A percentile compares a stretch with the other conserved stretches of the same genome.
Evolutionary conservation across 2,329 filamentous ascomycete species (phyloP).

Genomic region (Colletotrichum gloeosporioides): DNA sequence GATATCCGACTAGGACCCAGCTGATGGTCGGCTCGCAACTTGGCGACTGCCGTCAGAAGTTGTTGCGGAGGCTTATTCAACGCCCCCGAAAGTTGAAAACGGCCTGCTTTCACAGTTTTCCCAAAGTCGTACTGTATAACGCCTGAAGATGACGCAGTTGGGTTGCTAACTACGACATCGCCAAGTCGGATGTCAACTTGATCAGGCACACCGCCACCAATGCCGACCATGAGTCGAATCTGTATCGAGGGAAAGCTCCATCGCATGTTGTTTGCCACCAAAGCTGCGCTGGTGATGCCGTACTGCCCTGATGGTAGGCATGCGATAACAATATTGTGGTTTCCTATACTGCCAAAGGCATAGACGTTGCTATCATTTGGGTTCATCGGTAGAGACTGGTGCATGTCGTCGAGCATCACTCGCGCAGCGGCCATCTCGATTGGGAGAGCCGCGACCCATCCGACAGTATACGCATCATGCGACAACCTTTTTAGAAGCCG

Average conservation of each 20-base stretch:
- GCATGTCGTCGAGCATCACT: conserved; percentile 23
- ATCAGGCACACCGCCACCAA: conserved; percentile 28
- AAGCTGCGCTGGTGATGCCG: background rate
- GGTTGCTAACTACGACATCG: conserved; percentile 20
- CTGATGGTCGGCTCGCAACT: background rate
- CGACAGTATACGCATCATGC: conserved; percentile 21
- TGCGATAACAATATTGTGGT: conserved; percentile 9
- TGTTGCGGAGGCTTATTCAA: conserved; percentile 24
- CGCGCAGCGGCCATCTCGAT: conserved; percentile 21
- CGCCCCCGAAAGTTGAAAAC: conserved; percentile 7
- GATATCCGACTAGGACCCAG: background rate
- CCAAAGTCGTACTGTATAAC: conserved; percentile 33
- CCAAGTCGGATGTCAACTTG: conserved; percentile 36
- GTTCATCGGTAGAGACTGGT: background rate
- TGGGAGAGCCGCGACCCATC: conserved; percentile 25
- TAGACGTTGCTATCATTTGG: background rate
- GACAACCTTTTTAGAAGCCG: background rate
- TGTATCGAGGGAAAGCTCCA: conserved; percentile 17
- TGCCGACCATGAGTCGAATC: conserved; percentile 29
- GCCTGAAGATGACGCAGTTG: background rate
- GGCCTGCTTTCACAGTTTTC: conserved; percentile 18
- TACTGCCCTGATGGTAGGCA: conserved; percentile 4
- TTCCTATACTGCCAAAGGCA: background rate
- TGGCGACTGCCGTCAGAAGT: conserved; percentile 15
- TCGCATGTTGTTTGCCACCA: conserved; percentile 16